Percentiles rank a stretch among this genome's conserved stretches.
Conservation (phyloP, 805 yeast genomes). For the Vanderwaltozyma verrucispora region DNA sequence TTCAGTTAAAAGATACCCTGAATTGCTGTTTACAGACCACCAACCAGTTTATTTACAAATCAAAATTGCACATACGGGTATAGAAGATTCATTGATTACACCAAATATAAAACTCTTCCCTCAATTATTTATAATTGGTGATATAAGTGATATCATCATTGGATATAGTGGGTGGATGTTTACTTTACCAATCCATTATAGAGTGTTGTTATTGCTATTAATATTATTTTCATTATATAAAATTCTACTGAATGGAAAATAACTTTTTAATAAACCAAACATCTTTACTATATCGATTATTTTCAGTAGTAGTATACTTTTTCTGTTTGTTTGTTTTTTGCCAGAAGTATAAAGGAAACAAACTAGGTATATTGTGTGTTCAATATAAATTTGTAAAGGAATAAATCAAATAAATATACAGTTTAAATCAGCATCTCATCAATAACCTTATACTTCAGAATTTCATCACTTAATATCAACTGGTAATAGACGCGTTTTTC, state of each 20-base stretch:
- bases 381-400: too few species aligned
- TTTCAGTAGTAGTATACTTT: too few species aligned
- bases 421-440: too few species aligned
- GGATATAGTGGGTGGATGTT: constrained; percentile 23
- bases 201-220: constrained; percentile 2
- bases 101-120: not conserved
- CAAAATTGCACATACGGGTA: constrained; percentile 30
- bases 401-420: too few species aligned
- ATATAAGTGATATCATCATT: constrained; percentile 11
- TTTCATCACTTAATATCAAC: not conserved
- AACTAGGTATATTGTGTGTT: too few species aligned
- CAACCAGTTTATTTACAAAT: constrained; percentile 57
- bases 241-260: too few species aligned
- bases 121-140: constrained; percentile 4
- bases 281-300: too few species aligned
- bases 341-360: too few species aligned
- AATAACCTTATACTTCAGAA: too few species aligned
- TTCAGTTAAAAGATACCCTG: constrained; percentile 31
- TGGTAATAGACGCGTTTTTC: not conserved
- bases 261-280: too few species aligned
- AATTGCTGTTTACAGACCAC: constrained; percentile 60
- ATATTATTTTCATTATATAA: too few species aligned
- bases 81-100: not conserved
- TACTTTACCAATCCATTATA: constrained; percentile 6
- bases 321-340: too few species aligned